These are phyloP conservation scores for Xanthoconium stramineum DNA, from an alignment of 768 basidiomycete genomes.

Conservation along the genomic window DNA sequence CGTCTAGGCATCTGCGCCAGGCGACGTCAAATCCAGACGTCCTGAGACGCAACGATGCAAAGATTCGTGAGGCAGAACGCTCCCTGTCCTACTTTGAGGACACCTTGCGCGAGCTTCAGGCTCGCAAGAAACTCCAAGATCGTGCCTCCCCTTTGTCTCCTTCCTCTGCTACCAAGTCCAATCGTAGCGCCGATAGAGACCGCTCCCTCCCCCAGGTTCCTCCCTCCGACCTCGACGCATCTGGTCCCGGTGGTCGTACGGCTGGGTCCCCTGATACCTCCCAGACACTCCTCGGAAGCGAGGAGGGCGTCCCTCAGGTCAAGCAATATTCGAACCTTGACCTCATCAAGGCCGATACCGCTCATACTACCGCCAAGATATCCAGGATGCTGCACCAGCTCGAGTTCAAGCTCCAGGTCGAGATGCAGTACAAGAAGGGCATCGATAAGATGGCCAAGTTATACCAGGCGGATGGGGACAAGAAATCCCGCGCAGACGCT, in stretches of 20 bases:
- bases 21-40: slow-evolving; percentile 89
- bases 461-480: slow-evolving; percentile 95
- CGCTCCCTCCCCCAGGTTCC: slow-evolving; percentile 46
- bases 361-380: slow-evolving; percentile 93
- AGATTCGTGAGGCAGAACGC: slow-evolving; percentile 84
- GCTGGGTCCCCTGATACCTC: slow-evolving; percentile 39
- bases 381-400: slow-evolving; percentile 97
- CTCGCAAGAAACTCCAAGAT: slow-evolving; percentile 68
- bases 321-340: slow-evolving; percentile 85
- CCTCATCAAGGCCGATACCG: slow-evolving; percentile 96
- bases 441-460: slow-evolving; percentile 99
- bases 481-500: slow-evolving; percentile 90
- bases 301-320: slow-evolving; percentile 42
- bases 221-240: slow-evolving; percentile 45
- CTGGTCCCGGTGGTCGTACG: slow-evolving; percentile 31
- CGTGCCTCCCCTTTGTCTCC: slow-evolving; percentile 37
- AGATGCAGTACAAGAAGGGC: slow-evolving; percentile 96
- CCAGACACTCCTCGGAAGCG: slow-evolving; percentile 38
- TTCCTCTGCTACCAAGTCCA: slow-evolving; percentile 14
- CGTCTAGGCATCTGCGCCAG: slow-evolving; percentile 69
- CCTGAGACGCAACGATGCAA: slow-evolving; percentile 71
- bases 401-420: slow-evolving; percentile 98
- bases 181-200: slow-evolving; percentile 29
- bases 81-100: slow-evolving; percentile 86
- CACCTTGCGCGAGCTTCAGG: slow-evolving; percentile 77